Percentiles rank a stretch among this genome's conserved stretches.
phyloP scores from a whole-genome alignment of 331 rosid species.

The Malus hybrid region DNA sequence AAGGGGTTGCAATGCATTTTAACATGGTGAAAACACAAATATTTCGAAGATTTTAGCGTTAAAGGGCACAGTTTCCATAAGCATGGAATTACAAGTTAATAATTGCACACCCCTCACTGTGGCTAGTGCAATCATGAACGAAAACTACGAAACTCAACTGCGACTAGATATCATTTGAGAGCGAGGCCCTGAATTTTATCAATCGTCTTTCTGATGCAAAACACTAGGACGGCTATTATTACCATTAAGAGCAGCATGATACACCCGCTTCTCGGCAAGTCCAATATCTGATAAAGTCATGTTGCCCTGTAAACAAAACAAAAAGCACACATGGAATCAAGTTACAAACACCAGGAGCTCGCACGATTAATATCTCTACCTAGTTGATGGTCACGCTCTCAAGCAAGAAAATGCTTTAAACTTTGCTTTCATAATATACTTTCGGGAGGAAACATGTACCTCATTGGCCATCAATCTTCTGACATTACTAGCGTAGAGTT shows the following conservation, averaged over 20 bases:
- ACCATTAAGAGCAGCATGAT: constrained; percentile 97
- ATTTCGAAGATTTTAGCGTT: background rate
- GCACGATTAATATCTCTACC: background rate
- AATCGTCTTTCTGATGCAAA: constrained; percentile 96
- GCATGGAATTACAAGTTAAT: constrained; percentile 31
- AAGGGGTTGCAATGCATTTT: constrained; percentile 24
- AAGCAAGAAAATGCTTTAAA: background rate
- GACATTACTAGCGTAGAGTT: constrained; percentile 61
- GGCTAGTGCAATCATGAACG: constrained; percentile 36
- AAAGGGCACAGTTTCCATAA: constrained; percentile 4
- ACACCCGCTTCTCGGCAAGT: constrained; percentile 85
- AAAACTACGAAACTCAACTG: constrained; percentile 47
- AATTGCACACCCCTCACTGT: constrained; percentile 30
- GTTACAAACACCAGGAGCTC: background rate
- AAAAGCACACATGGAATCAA: background rate
- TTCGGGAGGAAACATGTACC: constrained; percentile 28
- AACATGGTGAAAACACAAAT: constrained; percentile 21
- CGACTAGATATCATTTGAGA: constrained; percentile 59
- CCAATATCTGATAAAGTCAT: constrained; percentile 74
- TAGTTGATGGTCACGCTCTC: background rate
- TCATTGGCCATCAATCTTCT: constrained; percentile 90
- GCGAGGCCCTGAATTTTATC: constrained; percentile 70
- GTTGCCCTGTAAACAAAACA: constrained; percentile 59
- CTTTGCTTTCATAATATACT: background rate
- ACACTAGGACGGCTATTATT: constrained; percentile 92